Evolutionary conservation across 148 eudicot species (phyloP).

Genomic region (Rheum nobile): DNA sequence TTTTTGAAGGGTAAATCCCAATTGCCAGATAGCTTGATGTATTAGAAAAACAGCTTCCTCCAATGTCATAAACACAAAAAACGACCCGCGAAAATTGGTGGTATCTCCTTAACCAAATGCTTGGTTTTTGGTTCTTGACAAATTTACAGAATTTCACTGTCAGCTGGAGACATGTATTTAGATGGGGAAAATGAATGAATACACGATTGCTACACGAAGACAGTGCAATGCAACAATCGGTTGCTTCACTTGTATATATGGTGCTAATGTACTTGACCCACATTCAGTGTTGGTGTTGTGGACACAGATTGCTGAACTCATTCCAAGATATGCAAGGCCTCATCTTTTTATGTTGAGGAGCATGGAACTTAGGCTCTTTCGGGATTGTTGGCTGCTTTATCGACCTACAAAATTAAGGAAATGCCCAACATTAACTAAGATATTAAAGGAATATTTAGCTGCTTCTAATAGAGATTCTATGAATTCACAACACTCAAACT

Average conservation of each 20-base stretch:
- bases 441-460: background rate
- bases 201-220: background rate
- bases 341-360: conserved; percentile 70
- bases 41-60: background rate
- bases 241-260: background rate
- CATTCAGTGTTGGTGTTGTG: background rate
- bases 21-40: background rate
- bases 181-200: background rate
- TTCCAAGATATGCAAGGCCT: conserved; percentile 49
- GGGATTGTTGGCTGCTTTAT: conserved; percentile 66
- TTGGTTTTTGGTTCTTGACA: background rate
- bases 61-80: background rate
- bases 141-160: background rate
- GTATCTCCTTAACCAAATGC: background rate
- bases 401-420: conserved; percentile 30
- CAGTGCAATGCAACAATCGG: conserved; percentile 1
- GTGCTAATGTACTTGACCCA: background rate
- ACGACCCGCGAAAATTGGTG: background rate
- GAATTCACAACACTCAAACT: background rate
- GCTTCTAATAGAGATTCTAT: background rate
- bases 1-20: background rate
- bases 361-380: conserved; percentile 67
- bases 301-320: conserved; percentile 19
- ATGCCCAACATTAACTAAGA: background rate
- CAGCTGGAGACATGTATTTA: background rate